A percentile compares a stretch with the other conserved stretches of the same genome.
Conservation (phyloP, 495 filamentous ascomycete genomes). For the Lasiosphaeris hirsuta region DNA sequence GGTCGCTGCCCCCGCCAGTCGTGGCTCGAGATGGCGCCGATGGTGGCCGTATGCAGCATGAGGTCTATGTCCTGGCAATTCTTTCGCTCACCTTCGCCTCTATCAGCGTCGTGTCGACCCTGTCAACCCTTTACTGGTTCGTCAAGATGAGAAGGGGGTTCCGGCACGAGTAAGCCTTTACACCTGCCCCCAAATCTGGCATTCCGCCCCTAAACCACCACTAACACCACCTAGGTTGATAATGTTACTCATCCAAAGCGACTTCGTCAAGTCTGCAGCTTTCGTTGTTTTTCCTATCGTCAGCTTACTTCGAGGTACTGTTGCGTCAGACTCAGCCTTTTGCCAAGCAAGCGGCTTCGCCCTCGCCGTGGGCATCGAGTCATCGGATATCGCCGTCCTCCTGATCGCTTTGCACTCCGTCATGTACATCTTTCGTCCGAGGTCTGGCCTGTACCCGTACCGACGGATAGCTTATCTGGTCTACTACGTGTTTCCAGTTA, state of each 20-base stretch:
- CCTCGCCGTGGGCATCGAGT: constrained; percentile 60
- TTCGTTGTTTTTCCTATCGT: constrained; percentile 60
- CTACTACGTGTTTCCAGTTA: constrained; percentile 55
- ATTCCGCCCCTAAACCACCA: background rate
- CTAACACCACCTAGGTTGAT: constrained; percentile 52
- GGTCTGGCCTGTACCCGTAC: constrained; percentile 64
- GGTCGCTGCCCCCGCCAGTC: background rate
- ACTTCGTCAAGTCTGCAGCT: constrained; percentile 65
- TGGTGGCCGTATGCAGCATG: background rate
- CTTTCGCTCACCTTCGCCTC: constrained; percentile 35
- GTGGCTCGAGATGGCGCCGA: background rate
- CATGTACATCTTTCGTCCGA: constrained; percentile 61
- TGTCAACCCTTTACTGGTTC: constrained; percentile 67
- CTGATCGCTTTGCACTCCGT: constrained; percentile 69
- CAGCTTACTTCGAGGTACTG: constrained; percentile 42
- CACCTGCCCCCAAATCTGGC: background rate
- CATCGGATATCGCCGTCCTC: constrained; percentile 64
- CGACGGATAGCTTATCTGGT: constrained; percentile 51
- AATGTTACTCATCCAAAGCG: constrained; percentile 65
- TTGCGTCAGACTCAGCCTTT: constrained; percentile 50
- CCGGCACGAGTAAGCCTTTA: constrained; percentile 61
- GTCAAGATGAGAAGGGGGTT: constrained; percentile 68
- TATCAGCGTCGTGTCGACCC: constrained; percentile 50
- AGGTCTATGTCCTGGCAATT: constrained; percentile 18
- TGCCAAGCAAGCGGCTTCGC: constrained; percentile 69